Evolutionary conservation across 352 stramenopile species (phyloP).

Genomic region (Globisporangium cystogenes): DNA sequence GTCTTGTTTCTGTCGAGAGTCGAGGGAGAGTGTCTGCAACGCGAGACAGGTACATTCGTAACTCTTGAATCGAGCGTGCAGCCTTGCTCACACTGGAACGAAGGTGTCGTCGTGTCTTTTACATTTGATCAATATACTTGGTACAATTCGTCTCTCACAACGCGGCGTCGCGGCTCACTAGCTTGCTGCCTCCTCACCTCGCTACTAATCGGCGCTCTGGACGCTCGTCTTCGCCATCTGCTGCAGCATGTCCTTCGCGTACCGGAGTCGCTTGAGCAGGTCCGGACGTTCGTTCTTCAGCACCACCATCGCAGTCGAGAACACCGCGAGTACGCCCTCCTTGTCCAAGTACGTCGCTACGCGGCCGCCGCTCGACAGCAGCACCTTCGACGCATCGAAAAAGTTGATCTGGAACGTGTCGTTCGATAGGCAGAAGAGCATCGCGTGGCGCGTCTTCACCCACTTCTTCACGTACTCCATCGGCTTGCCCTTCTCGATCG

Average conservation of each 20-base stretch:
- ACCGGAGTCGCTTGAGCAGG: slow-evolving; percentile 79
- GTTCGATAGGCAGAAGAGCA: slow-evolving; percentile 97
- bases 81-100: background rate
- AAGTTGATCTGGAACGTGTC: slow-evolving; percentile 95
- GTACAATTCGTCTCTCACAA: background rate
- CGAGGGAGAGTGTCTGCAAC: no score
- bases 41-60: no score
- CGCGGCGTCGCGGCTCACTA: background rate
- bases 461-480: slow-evolving; percentile 98
- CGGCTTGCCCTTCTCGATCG: slow-evolving; percentile 21
- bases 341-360: slow-evolving; percentile 89
- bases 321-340: slow-evolving; percentile 49
- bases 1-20: no score
- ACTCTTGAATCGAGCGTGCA: no score
- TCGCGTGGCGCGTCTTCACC: slow-evolving; percentile 96
- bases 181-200: background rate
- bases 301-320: slow-evolving; percentile 46
- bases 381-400: slow-evolving; percentile 95
- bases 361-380: slow-evolving; percentile 89
- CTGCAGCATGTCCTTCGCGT: slow-evolving; percentile 96
- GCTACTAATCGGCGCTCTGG: background rate
- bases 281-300: slow-evolving; percentile 54
- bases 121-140: slow-evolving; percentile 5
- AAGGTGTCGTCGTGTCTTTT: background rate
- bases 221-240: slow-evolving; percentile 66